A percentile compares a stretch with the other conserved stretches of the same genome.
Conservation (phyloP, 2,329 filamentous ascomycete genomes). For the Aspergillus luchuensis region DNA sequence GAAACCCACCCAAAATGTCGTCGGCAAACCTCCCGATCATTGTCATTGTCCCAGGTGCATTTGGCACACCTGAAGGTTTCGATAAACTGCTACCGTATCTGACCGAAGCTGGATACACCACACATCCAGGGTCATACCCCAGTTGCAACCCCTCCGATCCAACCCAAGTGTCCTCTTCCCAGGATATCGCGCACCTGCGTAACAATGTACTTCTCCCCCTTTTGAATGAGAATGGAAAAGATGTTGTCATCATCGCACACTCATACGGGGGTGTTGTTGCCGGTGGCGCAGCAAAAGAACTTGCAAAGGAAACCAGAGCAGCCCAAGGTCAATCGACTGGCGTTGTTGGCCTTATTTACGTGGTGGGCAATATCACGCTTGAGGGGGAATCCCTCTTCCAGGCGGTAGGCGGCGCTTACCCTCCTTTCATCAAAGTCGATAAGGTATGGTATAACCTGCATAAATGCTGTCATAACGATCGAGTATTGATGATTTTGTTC, state of each 20-base stretch:
- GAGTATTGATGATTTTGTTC: background rate
- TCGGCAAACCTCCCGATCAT: constrained; percentile 4
- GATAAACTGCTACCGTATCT: constrained; percentile 5
- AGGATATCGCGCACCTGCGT: constrained; percentile 10
- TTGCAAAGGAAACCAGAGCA: constrained; percentile 1
- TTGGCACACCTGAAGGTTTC: constrained; percentile 11
- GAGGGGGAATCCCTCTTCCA: constrained; percentile 7
- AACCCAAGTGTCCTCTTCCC: constrained; percentile 1
- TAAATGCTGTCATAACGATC: background rate
- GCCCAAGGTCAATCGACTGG: constrained; percentile 6
- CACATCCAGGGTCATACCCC: constrained; percentile 8
- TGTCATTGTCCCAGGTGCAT: constrained; percentile 10
- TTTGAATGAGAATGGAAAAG: constrained; percentile 5
- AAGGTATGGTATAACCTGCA: constrained; percentile 4
- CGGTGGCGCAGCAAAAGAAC: constrained; percentile 8
- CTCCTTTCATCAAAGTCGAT: constrained; percentile 11
- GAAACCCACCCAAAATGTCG: background rate
- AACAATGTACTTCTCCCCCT: constrained; percentile 9
- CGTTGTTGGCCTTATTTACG: constrained; percentile 8
- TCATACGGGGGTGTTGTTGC: constrained; percentile 12
- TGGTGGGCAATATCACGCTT: constrained; percentile 10
- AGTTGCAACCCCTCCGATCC: constrained; percentile 13
- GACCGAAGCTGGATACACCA: constrained; percentile 8
- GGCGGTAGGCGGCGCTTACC: constrained; percentile 11
- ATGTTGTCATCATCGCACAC: constrained; percentile 12